Conservation (phyloP, 2,329 filamentous ascomycete genomes). For the Penicillium sp. region DNA sequence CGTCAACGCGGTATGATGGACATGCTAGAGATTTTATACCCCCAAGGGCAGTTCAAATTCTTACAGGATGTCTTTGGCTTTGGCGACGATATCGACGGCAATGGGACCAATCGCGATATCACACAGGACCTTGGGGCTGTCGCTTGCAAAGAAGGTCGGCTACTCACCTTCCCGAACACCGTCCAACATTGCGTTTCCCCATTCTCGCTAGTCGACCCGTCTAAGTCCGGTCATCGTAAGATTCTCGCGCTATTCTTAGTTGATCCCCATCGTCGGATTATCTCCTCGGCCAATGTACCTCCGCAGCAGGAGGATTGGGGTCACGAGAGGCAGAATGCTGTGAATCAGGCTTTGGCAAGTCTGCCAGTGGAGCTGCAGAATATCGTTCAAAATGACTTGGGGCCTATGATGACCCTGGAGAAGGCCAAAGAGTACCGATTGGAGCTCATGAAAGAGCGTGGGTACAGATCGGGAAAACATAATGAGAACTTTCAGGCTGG, state of each 20-base stretch:
- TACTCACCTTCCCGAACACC: constrained; percentile 26
- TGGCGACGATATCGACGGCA: constrained; percentile 19
- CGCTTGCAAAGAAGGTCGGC: constrained; percentile 11
- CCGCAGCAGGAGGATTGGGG: constrained; percentile 46
- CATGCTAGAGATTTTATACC: constrained; percentile 21
- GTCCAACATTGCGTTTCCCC: constrained; percentile 54
- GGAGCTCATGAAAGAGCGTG: constrained; percentile 22
- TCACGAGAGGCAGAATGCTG: neutral
- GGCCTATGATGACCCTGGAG: constrained; percentile 33
- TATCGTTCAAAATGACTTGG: constrained; percentile 26
- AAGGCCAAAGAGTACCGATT: constrained; percentile 40
- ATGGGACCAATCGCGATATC: constrained; percentile 1
- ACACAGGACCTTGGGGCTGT: constrained; percentile 22
- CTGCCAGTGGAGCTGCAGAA: constrained; percentile 23
- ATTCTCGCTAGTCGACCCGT: constrained; percentile 52
- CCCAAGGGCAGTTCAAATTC: constrained; percentile 12
- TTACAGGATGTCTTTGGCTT: constrained; percentile 18
- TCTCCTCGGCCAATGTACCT: constrained; percentile 54
- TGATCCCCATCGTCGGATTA: constrained; percentile 54
- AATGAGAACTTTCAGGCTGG: constrained; percentile 10
- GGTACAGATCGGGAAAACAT: neutral
- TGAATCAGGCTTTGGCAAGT: neutral
- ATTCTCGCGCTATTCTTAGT: constrained; percentile 61
- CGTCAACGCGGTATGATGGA: constrained; percentile 38
- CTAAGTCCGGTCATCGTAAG: constrained; percentile 56